Evolutionary conservation across 2,329 filamentous ascomycete species (phyloP).

Genomic region (Verticillium tricorpus): DNA sequence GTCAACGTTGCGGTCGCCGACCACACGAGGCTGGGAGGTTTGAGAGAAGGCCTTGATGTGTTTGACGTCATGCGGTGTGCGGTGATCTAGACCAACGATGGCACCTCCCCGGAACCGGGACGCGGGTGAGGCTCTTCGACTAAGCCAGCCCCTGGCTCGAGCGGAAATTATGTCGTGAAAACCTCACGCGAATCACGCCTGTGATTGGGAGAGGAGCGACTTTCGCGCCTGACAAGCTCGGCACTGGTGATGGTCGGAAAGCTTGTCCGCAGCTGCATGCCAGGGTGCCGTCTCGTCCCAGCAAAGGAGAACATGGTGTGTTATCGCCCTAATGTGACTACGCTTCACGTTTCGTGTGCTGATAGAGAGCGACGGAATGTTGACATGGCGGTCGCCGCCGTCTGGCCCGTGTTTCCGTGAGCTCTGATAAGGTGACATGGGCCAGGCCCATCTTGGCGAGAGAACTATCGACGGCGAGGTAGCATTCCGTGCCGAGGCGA

Average conservation of each 20-base stretch:
- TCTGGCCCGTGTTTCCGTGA: background rate
- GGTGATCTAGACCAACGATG: background rate
- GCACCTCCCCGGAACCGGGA: background rate
- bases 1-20: no score
- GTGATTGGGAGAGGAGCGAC: background rate
- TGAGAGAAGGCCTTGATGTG: background rate
- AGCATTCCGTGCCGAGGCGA: background rate
- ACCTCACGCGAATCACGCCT: background rate
- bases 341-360: background rate
- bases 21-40: no score
- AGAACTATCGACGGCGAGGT: background rate
- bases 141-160: background rate
- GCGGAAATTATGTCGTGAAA: conserved; percentile 1
- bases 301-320: background rate
- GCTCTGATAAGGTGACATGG: background rate
- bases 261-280: background rate
- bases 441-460: background rate
- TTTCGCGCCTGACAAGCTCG: background rate
- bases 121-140: background rate
- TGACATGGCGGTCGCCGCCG: background rate
- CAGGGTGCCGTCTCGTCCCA: background rate
- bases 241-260: background rate
- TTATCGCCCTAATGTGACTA: background rate
- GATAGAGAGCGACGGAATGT: background rate
- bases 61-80: background rate